Evolutionary conservation across 1,139 yeast genomes (phyloP).

Genomic region (Pichia sp.): DNA sequence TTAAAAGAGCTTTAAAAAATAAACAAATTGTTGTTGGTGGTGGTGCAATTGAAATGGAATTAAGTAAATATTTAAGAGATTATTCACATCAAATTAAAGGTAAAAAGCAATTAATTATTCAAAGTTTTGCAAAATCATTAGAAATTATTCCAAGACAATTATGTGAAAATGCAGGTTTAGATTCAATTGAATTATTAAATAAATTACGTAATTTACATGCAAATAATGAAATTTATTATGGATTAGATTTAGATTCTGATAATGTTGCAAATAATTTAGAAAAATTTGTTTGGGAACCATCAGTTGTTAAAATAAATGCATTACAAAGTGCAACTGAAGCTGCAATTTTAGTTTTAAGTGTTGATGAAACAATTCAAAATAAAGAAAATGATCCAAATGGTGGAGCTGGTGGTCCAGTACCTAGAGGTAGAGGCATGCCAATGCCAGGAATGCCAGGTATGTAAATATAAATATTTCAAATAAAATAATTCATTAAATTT

Average conservation of each 20-base stretch:
- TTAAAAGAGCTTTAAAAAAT: constrained; percentile 86
- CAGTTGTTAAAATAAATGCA: constrained; percentile 91
- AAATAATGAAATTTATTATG: constrained; percentile 85
- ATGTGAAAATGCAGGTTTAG: constrained; percentile 97
- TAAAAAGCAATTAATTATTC: constrained; percentile 85
- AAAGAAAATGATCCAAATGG: constrained; percentile 44
- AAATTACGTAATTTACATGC: constrained; percentile 90
- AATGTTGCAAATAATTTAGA: constrained; percentile 78
- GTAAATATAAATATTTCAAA: constrained; percentile 2
- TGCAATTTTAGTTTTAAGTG: constrained; percentile 81
- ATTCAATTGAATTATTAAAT: constrained; percentile 87
- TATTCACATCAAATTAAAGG: constrained; percentile 86
- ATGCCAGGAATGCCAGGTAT: constrained; percentile 17
- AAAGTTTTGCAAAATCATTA: constrained; percentile 88
- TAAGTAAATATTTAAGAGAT: constrained; percentile 83
- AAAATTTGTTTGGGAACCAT: constrained; percentile 95
- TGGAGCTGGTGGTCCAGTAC: constrained; percentile 33
- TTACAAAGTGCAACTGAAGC: constrained; percentile 96
- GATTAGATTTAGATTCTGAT: constrained; percentile 86
- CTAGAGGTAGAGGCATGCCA: constrained; percentile 63
- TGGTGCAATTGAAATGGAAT: constrained; percentile 98
- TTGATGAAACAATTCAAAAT: constrained; percentile 91
- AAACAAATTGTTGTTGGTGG: constrained; percentile 94
- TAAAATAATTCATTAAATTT: too few species aligned
- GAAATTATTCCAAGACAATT: constrained; percentile 96